Percentiles rank a stretch among this genome's conserved stretches.
These are phyloP conservation scores for Fusarium poae DNA, from an alignment of 2,329 filamentous ascomycete genomes.

Conservation along the genomic window DNA sequence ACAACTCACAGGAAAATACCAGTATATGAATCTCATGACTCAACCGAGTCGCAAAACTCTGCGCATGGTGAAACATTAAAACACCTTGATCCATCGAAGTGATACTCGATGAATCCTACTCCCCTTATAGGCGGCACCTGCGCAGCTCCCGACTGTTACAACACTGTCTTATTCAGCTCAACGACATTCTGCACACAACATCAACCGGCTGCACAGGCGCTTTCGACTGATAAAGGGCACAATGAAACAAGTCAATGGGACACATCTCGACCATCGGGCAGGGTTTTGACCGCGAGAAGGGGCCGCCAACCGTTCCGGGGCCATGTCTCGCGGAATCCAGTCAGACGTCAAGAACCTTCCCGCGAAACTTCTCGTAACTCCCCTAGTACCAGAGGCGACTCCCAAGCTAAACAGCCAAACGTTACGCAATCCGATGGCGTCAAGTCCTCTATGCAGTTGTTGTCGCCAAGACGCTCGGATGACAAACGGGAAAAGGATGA, in stretches of 20 bases:
- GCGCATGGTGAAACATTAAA: slow-evolving; percentile 16
- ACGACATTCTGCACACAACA: slow-evolving; percentile 39
- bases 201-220: slow-evolving; percentile 1
- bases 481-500: not conserved
- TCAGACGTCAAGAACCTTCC: not conserved
- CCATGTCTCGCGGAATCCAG: slow-evolving; percentile 12
- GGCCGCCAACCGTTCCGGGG: slow-evolving; percentile 18
- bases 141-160: slow-evolving; percentile 25
- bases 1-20: slow-evolving; percentile 8
- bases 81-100: slow-evolving; percentile 16
- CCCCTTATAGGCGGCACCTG: slow-evolving; percentile 36
- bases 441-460: not conserved
- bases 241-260: slow-evolving; percentile 8
- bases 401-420: not conserved
- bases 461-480: not conserved
- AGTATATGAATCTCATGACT: slow-evolving; percentile 20
- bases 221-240: not conserved
- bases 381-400: not conserved
- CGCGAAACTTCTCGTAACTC: not conserved
- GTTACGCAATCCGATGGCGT: not conserved
- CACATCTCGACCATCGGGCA: slow-evolving; percentile 8
- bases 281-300: slow-evolving; percentile 35
- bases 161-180: slow-evolving; percentile 22
- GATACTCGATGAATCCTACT: slow-evolving; percentile 35
- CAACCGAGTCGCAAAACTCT: slow-evolving; percentile 6